Base-by-base conservation (phyloP, 2,329 filamentous ascomycete species). In the Laburnicola sp. region DNA sequence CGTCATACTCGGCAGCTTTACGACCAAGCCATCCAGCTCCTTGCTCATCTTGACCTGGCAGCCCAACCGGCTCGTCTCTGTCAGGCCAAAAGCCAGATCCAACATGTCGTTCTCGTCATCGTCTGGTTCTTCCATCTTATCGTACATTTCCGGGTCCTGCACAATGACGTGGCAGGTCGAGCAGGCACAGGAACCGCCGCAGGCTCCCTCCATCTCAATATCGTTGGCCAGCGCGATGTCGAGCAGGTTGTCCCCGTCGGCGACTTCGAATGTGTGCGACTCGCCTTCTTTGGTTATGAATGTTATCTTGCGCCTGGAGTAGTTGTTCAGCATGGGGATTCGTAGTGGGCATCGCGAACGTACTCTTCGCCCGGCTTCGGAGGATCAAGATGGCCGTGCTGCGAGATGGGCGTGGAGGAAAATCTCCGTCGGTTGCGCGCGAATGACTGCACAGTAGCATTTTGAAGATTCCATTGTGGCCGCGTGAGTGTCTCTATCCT, bases 141-240 rank as follows among this genome's bases (percentile, higher is more conserved):
- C 88, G 75, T 88, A 93, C 74, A 85, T 82, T 3, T 83, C 82
- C 38, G 89, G 84, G 65, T 88, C 85, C 51, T 83, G 75, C 32
- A 96, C 88, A 56, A 96, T 91, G 50, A 96, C 87, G 75, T 96
- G 91, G 77, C 91, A 96, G 4, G 91, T 96, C 50, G 89, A 94
- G 77, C 91, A 96, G 48, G 91, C 91, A 75, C 91, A 96, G 30
- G 89, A 94, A 22, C 91, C 94, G 61, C 94, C 94, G 69, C 94
- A 99, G 9, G 94, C 94, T 55, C 94, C 92, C 79, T 99, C 94
- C 93, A 99, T 97, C 74, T 99, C 94, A 36, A 99, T 79, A 68
- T 97, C 93, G 74, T 97, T 84, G 39, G 88, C 90, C 72, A 97
- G 93, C 22, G 93, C 94, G 67, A 99, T 93, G 68, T 97, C 93